Conservation (phyloP, 129 eudicot species). For the Ambrosia trifida region DNA sequence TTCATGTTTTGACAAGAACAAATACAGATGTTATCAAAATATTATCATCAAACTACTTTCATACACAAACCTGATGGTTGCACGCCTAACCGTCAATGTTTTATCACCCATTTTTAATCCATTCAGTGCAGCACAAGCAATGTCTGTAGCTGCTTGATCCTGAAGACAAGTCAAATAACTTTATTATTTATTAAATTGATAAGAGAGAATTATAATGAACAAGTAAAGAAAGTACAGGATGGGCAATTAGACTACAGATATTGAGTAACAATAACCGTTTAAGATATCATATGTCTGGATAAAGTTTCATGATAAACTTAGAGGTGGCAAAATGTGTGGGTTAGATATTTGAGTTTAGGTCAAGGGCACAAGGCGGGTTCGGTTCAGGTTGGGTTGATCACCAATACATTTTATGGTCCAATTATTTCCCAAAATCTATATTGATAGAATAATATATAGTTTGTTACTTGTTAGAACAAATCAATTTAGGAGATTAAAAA, state of each 20-base stretch:
- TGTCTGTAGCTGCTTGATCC: constrained; percentile 85
- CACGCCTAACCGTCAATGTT: constrained; percentile 91
- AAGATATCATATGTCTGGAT: neutral
- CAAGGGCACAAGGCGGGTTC: neutral
- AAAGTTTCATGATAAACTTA: neutral
- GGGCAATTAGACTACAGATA: neutral
- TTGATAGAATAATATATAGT: neutral
- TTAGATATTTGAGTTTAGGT: neutral
- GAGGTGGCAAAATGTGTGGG: neutral
- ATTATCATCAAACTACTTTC: constrained; percentile 9
- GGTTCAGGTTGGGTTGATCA: neutral
- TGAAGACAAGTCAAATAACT: constrained; percentile 17
- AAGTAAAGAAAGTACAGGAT: constrained; percentile 1
- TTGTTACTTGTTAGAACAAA: neutral
- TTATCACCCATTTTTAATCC: constrained; percentile 96
- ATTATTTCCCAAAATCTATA: neutral
- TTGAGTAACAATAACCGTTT: constrained; percentile 12
- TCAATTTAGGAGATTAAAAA: neutral
- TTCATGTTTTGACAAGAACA: neutral
- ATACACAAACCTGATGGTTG: constrained; percentile 69
- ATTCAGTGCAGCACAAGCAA: constrained; percentile 91
- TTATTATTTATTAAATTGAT: neutral
- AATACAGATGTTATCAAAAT: neutral
- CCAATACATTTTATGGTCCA: neutral
- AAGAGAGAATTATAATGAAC: neutral